Evolutionary conservation across 192 early-diverging fungal genomes (phyloP).

Genomic region (Coemansia sp.): DNA sequence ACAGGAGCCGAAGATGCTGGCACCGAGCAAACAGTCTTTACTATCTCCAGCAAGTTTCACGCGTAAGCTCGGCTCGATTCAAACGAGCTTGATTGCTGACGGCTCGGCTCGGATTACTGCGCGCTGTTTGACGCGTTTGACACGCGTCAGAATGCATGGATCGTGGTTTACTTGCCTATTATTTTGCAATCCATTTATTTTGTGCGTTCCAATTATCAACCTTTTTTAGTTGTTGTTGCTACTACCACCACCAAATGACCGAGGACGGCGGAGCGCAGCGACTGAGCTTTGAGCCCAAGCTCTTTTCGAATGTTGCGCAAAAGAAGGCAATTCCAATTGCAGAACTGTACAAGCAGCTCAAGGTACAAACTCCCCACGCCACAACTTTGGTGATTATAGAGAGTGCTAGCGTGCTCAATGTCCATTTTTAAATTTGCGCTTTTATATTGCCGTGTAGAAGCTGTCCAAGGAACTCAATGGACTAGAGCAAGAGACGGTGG

Average conservation of each 20-base stretch:
- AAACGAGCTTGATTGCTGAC: background rate
- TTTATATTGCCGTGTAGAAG: slow-evolving; percentile 63
- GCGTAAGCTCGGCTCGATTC: too few species aligned
- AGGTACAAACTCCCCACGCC: slow-evolving; percentile 21
- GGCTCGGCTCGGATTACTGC: slow-evolving; percentile 14
- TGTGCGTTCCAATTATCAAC: too few species aligned
- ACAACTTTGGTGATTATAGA: too few species aligned
- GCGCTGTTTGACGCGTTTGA: background rate
- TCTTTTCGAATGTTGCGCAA: slow-evolving; percentile 38
- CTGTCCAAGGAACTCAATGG: slow-evolving; percentile 71
- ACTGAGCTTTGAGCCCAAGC: slow-evolving; percentile 55
- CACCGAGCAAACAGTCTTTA: too few species aligned
- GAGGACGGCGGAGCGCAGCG: slow-evolving; percentile 32
- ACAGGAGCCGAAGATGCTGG: too few species aligned
- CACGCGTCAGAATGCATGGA: too few species aligned
- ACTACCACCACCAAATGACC: slow-evolving; percentile 44
- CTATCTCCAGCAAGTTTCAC: too few species aligned
- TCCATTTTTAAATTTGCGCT: too few species aligned
- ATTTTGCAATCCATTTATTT: too few species aligned
- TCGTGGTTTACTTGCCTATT: too few species aligned
- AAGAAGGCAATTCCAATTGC: slow-evolving; percentile 49
- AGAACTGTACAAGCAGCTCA: slow-evolving; percentile 55
- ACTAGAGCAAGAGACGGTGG: slow-evolving; percentile 78
- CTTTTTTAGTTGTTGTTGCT: background rate
- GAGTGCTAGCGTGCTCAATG: too few species aligned